Evolutionary conservation across 495 filamentous ascomycete genomes (phyloP), one percentile per base, ranked within the genome.

Genomic region (Neurospora hispaniola): DNA sequence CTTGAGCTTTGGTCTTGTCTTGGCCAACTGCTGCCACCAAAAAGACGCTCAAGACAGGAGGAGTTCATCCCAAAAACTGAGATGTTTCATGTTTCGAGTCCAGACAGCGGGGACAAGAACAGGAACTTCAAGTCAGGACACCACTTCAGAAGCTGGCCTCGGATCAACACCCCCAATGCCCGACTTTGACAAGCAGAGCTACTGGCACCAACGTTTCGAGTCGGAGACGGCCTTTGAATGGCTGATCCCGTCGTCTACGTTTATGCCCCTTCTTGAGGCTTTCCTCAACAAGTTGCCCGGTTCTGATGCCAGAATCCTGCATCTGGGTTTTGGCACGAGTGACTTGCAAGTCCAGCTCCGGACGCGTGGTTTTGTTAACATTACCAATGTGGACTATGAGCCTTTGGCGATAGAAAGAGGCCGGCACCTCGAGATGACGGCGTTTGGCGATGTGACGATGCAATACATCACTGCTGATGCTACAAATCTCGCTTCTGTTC

Each of bases 341-440:
- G 82, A 85, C 46, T 59, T 85, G 41, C 82, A 84, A 23, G 79
- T 75, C 48, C 76, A 76, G 68, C 74, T 85, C 9, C 79, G 82
- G 5, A 41, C 31, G 6, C 69, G 48, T 11, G 80, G 80, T 5
- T 81, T 80, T 54, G 8, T 46, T 4, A 75, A 83, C 73, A 76
- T 85, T 54, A 82, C 80, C 3, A 84, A 85, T 62, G 73, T 81
- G 68, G 83, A 85, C 75, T 85, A 81, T 74, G 82, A 84, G 69
- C 81, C 81, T 1, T 71, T 83, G 18, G 82, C 83, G 16, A 74
- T 81, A 5, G 80, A 80, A 31, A 75, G 79, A 4, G 80, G 81
- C 0, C 79, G 75, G 7, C 75, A 76, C 43, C 70, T 80, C 10
- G 82, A 85, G 74, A 31, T 70, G 11, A 38, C 71, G 0, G 74